phyloP scores from a whole-genome alignment of 1,284 basidiomycete genomes.

The Tilletia caries region DNA sequence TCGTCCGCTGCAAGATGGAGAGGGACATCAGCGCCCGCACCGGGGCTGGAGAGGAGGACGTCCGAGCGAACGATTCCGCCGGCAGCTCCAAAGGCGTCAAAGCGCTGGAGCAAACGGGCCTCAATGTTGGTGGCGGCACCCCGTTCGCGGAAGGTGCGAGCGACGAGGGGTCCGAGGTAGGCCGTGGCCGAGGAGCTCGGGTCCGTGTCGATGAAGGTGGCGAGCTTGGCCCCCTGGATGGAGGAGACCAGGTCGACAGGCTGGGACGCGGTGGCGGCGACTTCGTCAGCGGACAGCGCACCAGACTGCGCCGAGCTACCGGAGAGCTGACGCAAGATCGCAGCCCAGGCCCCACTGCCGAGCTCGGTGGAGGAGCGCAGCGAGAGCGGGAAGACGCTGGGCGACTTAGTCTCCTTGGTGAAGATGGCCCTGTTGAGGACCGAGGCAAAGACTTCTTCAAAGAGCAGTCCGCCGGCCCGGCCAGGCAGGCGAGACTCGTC shows the following conservation, averaged over 20 bases:
- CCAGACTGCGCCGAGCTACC: background rate
- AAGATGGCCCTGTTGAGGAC: background rate
- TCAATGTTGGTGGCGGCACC: constrained; percentile 27
- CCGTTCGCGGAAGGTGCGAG: constrained; percentile 39
- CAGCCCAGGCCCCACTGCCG: background rate
- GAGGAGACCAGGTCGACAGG: constrained; percentile 32
- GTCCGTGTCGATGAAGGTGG: constrained; percentile 49
- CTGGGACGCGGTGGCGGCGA: constrained; percentile 25
- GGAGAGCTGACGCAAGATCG: constrained; percentile 1
- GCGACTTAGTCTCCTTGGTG: constrained; percentile 9
- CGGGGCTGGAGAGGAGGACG: constrained; percentile 36
- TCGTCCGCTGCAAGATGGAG: constrained; percentile 39
- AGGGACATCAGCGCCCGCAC: constrained; percentile 35
- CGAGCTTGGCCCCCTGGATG: constrained; percentile 30
- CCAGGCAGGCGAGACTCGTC: constrained; percentile 37
- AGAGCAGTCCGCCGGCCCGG: background rate
- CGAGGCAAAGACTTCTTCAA: constrained; percentile 9
- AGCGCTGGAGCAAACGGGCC: constrained; percentile 45
- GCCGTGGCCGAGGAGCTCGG: constrained; percentile 30
- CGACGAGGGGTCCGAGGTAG: constrained; percentile 35
- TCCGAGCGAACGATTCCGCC: constrained; percentile 47
- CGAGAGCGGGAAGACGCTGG: constrained; percentile 13
- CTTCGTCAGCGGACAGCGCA: constrained; percentile 21
- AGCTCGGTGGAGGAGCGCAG: background rate
- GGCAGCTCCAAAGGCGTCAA: constrained; percentile 46